Evolutionary conservation across 495 filamentous ascomycete species (phyloP).

Genomic region (Extremus antarcticus): DNA sequence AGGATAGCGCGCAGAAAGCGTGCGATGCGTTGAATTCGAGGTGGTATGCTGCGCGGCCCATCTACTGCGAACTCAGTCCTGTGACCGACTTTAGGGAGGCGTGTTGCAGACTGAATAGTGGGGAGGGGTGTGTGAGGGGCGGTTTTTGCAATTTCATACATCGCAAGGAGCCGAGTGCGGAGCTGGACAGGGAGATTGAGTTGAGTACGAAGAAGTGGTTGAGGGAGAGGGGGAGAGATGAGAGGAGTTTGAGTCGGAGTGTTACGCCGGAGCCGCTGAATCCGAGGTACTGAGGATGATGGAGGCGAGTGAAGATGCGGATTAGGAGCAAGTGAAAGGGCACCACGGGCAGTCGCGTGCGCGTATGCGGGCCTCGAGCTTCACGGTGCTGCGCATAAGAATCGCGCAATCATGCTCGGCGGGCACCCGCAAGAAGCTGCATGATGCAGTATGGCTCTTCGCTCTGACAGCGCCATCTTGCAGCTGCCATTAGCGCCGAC

Average conservation of each 20-base stretch:
- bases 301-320: background rate
- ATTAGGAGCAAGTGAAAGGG: background rate
- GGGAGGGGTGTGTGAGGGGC: slow-evolving; percentile 89
- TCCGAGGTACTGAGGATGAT: slow-evolving; percentile 23
- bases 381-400: too few species aligned
- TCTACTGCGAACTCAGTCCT: slow-evolving; percentile 94
- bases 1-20: slow-evolving; percentile 85
- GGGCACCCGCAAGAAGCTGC: too few species aligned
- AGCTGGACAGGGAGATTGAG: slow-evolving; percentile 79
- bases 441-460: too few species aligned
- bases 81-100: slow-evolving; percentile 98
- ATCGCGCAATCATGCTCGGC: background rate
- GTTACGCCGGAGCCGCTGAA: slow-evolving; percentile 35
- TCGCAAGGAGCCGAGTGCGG: slow-evolving; percentile 79
- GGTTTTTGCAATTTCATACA: slow-evolving; percentile 99
- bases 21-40: slow-evolving; percentile 89
- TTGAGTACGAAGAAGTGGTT: slow-evolving; percentile 94
- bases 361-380: too few species aligned
- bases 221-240: slow-evolving; percentile 72
- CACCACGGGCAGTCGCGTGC: too few species aligned
- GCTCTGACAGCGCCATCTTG: too few species aligned
- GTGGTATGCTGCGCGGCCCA: slow-evolving; percentile 95
- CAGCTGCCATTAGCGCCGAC: too few species aligned
- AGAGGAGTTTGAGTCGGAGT: slow-evolving; percentile 54
- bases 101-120: slow-evolving; percentile 86